Percentiles rank a stretch among this genome's conserved stretches.
phyloP scores from a whole-genome alignment of 1,284 basidiomycete genomes.

The Hemileia vastatrix region DNA sequence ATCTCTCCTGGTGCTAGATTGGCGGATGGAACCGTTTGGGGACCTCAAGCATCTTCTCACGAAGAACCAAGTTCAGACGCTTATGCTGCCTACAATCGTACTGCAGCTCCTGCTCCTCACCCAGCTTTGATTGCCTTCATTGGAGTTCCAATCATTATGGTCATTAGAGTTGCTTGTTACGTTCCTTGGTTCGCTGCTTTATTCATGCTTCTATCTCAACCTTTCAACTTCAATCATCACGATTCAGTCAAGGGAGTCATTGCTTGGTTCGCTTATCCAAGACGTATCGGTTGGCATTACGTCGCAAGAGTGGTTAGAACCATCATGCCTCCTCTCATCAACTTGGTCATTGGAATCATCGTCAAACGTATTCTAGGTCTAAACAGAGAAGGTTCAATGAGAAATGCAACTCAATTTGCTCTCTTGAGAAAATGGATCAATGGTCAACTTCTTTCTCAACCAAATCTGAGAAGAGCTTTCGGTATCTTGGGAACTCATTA shows the following conservation, averaged over 20 bases:
- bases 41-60: conserved; percentile 42
- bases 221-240: conserved; percentile 40
- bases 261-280: conserved; percentile 42
- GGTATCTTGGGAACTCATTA: conserved; percentile 42
- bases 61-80: conserved; percentile 42
- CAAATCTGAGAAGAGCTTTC: conserved; percentile 37
- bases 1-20: conserved; percentile 43
- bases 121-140: conserved; percentile 36
- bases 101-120: conserved; percentile 35
- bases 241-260: conserved; percentile 42
- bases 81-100: conserved; percentile 42
- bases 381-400: conserved; percentile 43
- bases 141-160: conserved; percentile 36
- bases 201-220: conserved; percentile 41
- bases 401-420: conserved; percentile 40
- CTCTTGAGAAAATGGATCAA: conserved; percentile 43
- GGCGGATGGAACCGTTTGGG: conserved; percentile 43
- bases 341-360: conserved; percentile 37
- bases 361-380: conserved; percentile 41
- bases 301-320: conserved; percentile 41
- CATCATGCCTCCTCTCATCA: conserved; percentile 41
- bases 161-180: conserved; percentile 38
- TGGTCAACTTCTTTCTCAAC: conserved; percentile 38
- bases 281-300: conserved; percentile 44
- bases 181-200: conserved; percentile 44